Evolutionary conservation across 495 filamentous ascomycete genomes (phyloP), one percentile per base, ranked within the genome.

Genomic region (Hypoxylon subgilvum): DNA sequence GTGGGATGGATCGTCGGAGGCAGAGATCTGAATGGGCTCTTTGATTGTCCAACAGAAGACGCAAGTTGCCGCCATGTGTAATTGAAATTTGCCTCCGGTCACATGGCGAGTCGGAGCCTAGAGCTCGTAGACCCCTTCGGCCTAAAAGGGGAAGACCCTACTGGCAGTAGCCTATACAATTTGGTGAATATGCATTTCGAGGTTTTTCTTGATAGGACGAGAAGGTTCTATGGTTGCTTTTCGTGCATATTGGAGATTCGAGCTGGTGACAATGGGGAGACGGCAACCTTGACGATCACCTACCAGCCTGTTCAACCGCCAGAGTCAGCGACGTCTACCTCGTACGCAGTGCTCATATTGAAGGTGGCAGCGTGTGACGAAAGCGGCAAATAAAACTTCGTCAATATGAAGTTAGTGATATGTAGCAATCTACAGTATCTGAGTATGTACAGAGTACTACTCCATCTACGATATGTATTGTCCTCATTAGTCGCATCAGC

Each of bases 41-140:
- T 16, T 55, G 43, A 34, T 51, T 51, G 39, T 40, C 45, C 41
- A 53, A 53, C 42, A 34, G 43, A 39, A 61, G 38, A 54, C 44
- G 53, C 60, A 58, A 40, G 48, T 58, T 63, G 25, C 60, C 60
- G 60, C 60, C 53, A 50, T 63, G 60, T 63, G 61, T 44, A 45
- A 51, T 41, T 53, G 52, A 34, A 12, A n/a, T n/a, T 40, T 50
- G 54, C 39, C 36, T 45, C 21, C 30, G 25, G 61, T 46, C 48
- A 53, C 54, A n/a, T 55, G 38, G 18, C 39, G 22, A 35, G 1
- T 8, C 14, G 28, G 43, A 58, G 43, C 40, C 54, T 59, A 52
- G 61, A 59, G 47, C 53, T 34, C 34, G 35, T 38, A 35, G 47
- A 45, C 43, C 52, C 48, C 44, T 28, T 25, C 36, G 41, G 34